Conservation (phyloP, 352 stramenopile species). For the Globisporangium heterothallicum region DNA sequence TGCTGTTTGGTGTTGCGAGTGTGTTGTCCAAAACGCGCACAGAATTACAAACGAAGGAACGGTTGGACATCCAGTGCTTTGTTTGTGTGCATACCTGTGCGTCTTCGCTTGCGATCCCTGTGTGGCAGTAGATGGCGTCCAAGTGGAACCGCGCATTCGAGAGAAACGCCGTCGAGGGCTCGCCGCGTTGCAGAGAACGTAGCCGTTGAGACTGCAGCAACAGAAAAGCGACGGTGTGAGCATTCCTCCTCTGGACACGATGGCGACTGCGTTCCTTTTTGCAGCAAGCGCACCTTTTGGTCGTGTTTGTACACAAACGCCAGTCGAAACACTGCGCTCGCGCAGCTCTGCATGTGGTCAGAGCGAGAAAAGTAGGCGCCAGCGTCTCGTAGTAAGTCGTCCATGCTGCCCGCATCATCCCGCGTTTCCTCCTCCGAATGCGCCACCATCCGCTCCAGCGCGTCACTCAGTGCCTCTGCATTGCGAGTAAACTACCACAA, state of each 20-base stretch:
- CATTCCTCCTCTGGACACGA: background rate
- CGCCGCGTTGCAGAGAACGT: constrained; percentile 8
- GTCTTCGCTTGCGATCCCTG: constrained; percentile 19
- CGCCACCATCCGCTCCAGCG: constrained; percentile 14
- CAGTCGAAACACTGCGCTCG: constrained; percentile 2
- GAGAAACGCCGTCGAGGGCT: constrained; percentile 21
- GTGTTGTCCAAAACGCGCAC: background rate
- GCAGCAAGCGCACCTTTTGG: constrained; percentile 1
- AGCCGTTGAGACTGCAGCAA: constrained; percentile 13
- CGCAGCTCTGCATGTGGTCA: background rate
- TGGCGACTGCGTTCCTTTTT: background rate
- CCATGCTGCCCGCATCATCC: constrained; percentile 19
- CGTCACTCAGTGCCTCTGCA: constrained; percentile 14
- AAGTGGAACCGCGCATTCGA: constrained; percentile 25
- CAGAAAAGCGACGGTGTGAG: constrained; percentile 9
- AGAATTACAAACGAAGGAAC: too few species aligned
- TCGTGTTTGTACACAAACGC: constrained; percentile 10
- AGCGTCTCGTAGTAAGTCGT: constrained; percentile 29
- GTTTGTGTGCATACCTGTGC: constrained; percentile 22
- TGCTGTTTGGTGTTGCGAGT: constrained; percentile 3
- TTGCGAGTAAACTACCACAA: constrained; percentile 39
- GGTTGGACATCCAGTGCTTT: background rate
- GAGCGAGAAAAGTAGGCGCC: constrained; percentile 21
- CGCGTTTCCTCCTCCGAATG: constrained; percentile 3
- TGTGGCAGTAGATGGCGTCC: constrained; percentile 50